Percentiles rank a stretch among this genome's conserved stretches.
phyloP scores from a whole-genome alignment of 305 asterid genomes.

The Fraxinus platypoda region DNA sequence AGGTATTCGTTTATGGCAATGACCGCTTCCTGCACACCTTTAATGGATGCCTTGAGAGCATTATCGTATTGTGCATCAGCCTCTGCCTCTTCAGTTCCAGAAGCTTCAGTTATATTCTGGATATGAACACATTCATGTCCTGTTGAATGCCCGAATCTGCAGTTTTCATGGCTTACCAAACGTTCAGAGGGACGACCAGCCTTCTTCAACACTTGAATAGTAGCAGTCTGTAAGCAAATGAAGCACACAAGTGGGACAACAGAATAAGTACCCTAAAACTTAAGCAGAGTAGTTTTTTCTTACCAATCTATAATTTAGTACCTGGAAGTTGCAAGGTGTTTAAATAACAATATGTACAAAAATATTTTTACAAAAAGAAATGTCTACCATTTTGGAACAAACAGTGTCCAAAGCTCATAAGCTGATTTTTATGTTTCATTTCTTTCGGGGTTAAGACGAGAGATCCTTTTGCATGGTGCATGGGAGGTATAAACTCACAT shows the following conservation, averaged over 20 bases:
- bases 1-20: slow-evolving; percentile 69
- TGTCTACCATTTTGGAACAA: neutral
- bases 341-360: neutral
- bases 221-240: slow-evolving; percentile 62
- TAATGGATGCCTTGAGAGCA: slow-evolving; percentile 82
- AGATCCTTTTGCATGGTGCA: neutral
- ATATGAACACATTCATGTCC: slow-evolving; percentile 90
- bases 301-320: neutral
- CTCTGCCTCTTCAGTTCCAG: slow-evolving; percentile 97
- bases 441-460: neutral
- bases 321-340: neutral
- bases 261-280: neutral
- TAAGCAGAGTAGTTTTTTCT: neutral
- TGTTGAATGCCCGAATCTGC: slow-evolving; percentile 57
- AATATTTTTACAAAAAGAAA: neutral
- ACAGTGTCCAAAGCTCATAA: neutral
- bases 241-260: slow-evolving; percentile 2
- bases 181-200: slow-evolving; percentile 97
- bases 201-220: slow-evolving; percentile 85
- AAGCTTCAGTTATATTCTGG: slow-evolving; percentile 86
- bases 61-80: slow-evolving; percentile 83
- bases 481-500: neutral
- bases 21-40: slow-evolving; percentile 78
- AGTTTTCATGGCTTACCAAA: slow-evolving; percentile 79
- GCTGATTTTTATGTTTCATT: neutral